These are phyloP conservation scores for Phytopythium kandeliae DNA, from an alignment of 352 stramenopile genomes.

Conservation along the genomic window DNA sequence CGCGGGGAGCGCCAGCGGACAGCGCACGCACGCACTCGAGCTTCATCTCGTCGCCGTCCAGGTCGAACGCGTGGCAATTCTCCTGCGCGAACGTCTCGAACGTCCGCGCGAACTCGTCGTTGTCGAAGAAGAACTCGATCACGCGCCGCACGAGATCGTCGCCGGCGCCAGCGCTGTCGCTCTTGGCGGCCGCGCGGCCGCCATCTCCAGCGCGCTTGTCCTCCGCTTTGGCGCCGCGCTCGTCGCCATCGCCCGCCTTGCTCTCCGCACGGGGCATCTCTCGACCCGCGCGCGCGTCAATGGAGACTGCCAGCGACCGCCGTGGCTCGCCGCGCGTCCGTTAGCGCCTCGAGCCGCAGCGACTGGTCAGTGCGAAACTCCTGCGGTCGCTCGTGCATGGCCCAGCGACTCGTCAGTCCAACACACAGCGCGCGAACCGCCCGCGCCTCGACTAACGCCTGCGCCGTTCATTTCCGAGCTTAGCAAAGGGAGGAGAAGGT, in stretches of 20 bases:
- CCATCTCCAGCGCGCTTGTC: slow-evolving; percentile 7
- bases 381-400: neutral
- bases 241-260: slow-evolving; percentile 19
- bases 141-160: slow-evolving; percentile 51
- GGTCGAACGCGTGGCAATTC: slow-evolving; percentile 56
- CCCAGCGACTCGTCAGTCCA: too few relatives aligned
- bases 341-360: too few relatives aligned
- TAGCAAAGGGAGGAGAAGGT: neutral
- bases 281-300: too few relatives aligned
- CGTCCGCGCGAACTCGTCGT: slow-evolving; percentile 67
- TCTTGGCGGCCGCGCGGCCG: slow-evolving; percentile 13
- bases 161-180: slow-evolving; percentile 24
- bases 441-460: neutral
- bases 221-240: slow-evolving; percentile 16
- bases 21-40: slow-evolving; percentile 65
- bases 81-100: slow-evolving; percentile 68
- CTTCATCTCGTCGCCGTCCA: slow-evolving; percentile 77
- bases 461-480: slow-evolving; percentile 1
- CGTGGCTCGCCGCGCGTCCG: too few relatives aligned
- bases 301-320: too few relatives aligned
- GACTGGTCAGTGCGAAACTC: neutral
- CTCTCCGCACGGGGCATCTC: slow-evolving; percentile 27
- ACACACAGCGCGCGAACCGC: too few relatives aligned
- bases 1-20: too few relatives aligned
- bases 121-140: slow-evolving; percentile 75